Base-by-base conservation (phyloP, 306 rosid genomes). In the Leucaena leucocephala region DNA sequence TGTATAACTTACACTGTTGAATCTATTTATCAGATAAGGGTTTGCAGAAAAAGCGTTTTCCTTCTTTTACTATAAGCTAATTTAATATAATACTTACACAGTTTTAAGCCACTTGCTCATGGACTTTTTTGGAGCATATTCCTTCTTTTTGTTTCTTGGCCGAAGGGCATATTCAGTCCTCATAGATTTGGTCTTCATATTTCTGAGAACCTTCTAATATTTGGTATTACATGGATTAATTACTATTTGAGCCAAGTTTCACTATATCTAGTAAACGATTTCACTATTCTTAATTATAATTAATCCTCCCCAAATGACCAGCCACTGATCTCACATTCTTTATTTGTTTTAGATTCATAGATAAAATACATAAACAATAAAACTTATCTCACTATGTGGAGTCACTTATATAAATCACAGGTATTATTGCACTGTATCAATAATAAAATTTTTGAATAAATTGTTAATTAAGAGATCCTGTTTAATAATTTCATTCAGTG, bases 221-320 rank as follows among this genome's bases (percentile, higher is more conserved):
- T 17, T 55, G 61, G 33, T 19, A 55, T 55, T 2, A 55, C 62
- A n/a, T 55, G 4, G 62, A 55, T 55, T 21, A 55, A 55, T 17
- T n/a, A 13, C 19, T 6, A 55, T 55, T 55, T 55, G 33, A 55
- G 4, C 12, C 62, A 43, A 43, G 46, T 9, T 8, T 43, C 46
- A 48, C 5, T 4, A n/a, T 2, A 48, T 48, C 48, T 34, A 9
- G 62, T 38, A 72, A 58, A 66, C 45, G 54, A 39, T 62, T 49
- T 62, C 13, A 11, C 67, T 63, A 54, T 19, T 8, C 39, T 27
- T 27, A 27, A 27, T 27, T 27, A 27, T 27, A 27, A 27, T 27
- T 77, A 71, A 44, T 8, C n/a, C 40, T 61, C 52, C 69, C 50
- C 39, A 45, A n/a, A 70, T 57, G 49, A 68, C 70, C 19, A 78